Percentiles rank a stretch among this genome's conserved stretches.
phyloP scores from a whole-genome alignment of 345 rosid species.

The Eutrema heterophyllum region DNA sequence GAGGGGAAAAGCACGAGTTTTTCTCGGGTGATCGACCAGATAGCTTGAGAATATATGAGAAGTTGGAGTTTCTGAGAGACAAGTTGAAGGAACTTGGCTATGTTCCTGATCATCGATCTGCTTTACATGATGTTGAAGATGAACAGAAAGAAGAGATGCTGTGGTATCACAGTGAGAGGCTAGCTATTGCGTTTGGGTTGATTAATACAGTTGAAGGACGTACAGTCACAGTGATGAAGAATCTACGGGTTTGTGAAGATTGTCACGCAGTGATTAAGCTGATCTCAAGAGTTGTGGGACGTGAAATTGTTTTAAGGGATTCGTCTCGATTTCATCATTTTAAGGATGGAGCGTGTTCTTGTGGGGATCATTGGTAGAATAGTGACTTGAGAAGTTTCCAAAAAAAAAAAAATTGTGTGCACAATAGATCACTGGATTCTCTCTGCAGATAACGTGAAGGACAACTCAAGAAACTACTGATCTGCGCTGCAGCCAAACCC shows the following conservation, averaged over 20 bases:
- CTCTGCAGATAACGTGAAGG: too few relatives aligned
- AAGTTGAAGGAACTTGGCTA: conserved; percentile 57
- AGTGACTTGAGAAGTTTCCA: background rate
- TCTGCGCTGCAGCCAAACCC: too few relatives aligned
- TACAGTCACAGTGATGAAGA: conserved; percentile 60
- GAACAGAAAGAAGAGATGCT: conserved; percentile 68
- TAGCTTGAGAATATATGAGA: conserved; percentile 34
- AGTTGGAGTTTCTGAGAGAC: conserved; percentile 55
- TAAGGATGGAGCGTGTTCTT: conserved; percentile 44
- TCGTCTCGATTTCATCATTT: conserved; percentile 55
- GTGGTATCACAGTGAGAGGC: conserved; percentile 64
- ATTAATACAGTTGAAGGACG: conserved; percentile 43
- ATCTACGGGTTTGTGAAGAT: conserved; percentile 70
- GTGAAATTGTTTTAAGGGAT: conserved; percentile 54
- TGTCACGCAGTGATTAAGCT: conserved; percentile 55
- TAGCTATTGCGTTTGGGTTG: conserved; percentile 56
- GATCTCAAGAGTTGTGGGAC: conserved; percentile 42
- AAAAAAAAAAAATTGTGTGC: too few relatives aligned
- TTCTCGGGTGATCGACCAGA: conserved; percentile 54
- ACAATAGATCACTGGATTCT: too few relatives aligned
- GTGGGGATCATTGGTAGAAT: conserved; percentile 55
- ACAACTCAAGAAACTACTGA: too few relatives aligned
- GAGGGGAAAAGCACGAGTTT: conserved; percentile 52
- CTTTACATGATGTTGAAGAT: conserved; percentile 64
- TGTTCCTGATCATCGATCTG: conserved; percentile 48